A percentile compares a stretch with the other conserved stretches of the same genome.
Conservation (phyloP, 306 rosid species). For the Delonix regia region DNA sequence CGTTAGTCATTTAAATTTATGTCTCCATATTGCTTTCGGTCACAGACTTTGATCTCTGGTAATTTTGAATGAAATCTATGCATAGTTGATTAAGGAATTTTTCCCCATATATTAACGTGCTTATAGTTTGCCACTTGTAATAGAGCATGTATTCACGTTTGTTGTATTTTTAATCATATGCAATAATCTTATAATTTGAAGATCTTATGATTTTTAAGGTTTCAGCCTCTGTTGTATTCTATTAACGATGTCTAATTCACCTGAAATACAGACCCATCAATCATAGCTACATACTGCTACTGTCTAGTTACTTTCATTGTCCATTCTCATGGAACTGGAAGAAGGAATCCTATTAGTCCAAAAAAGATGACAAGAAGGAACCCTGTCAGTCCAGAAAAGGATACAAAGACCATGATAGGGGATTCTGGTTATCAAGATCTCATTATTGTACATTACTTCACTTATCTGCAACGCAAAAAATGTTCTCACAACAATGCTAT, state of each 20-base stretch:
- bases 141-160: not conserved
- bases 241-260: not conserved
- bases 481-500: not conserved
- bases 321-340: not conserved
- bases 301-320: not conserved
- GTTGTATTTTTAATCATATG: too few relatives aligned
- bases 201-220: not conserved
- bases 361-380: not conserved
- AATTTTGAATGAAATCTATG: not conserved
- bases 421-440: not conserved
- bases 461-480: not conserved
- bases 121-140: not conserved
- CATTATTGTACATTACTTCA: not conserved
- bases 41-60: not conserved
- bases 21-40: not conserved
- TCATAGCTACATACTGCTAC: not conserved
- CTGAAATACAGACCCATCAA: not conserved
- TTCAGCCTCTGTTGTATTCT: not conserved
- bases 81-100: not conserved
- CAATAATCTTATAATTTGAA: too few relatives aligned
- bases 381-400: not conserved
- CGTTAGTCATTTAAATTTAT: slow-evolving; percentile 19
- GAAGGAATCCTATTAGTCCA: not conserved
- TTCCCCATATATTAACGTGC: not conserved
- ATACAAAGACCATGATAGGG: not conserved